phyloP scores from a whole-genome alignment of 306 rosid species.

The Corylus avellana region DNA sequence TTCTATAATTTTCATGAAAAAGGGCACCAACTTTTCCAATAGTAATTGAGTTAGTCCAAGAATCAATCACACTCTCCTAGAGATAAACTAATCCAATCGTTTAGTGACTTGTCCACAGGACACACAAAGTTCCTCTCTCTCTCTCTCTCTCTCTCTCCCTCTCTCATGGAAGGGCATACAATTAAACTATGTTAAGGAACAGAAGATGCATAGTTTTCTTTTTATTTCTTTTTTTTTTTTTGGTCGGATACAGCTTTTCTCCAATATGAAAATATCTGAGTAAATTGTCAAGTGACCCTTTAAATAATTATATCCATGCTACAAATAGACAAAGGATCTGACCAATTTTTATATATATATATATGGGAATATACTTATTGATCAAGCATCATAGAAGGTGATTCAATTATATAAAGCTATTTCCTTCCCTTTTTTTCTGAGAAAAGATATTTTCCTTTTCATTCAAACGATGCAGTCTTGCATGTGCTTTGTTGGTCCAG shows the following conservation, averaged over 20 bases:
- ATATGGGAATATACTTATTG: neutral
- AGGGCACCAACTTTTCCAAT: constrained; percentile 35
- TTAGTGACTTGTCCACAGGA: neutral
- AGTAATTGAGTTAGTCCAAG: constrained; percentile 21
- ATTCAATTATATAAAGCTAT: neutral
- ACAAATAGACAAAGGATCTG: neutral
- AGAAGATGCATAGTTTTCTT: neutral
- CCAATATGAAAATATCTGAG: neutral
- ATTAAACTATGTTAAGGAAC: neutral
- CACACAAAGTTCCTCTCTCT: neutral
- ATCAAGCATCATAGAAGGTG: neutral
- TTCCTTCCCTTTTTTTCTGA: neutral
- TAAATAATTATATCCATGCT: neutral
- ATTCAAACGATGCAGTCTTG: constrained; percentile 1
- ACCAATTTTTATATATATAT: neutral
- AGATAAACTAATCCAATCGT: constrained; percentile 22
- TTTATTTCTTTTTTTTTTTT: neutral
- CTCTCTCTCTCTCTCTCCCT: neutral
- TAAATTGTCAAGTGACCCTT: neutral
- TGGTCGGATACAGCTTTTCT: neutral
- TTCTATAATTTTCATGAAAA: constrained; percentile 18
- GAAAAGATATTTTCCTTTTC: neutral
- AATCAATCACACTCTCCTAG: constrained; percentile 1
- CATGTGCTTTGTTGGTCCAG: constrained; percentile 13
- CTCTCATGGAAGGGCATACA: neutral